Base-by-base conservation (phyloP, 495 filamentous ascomycete genomes). In the Bacidia rubella region DNA sequence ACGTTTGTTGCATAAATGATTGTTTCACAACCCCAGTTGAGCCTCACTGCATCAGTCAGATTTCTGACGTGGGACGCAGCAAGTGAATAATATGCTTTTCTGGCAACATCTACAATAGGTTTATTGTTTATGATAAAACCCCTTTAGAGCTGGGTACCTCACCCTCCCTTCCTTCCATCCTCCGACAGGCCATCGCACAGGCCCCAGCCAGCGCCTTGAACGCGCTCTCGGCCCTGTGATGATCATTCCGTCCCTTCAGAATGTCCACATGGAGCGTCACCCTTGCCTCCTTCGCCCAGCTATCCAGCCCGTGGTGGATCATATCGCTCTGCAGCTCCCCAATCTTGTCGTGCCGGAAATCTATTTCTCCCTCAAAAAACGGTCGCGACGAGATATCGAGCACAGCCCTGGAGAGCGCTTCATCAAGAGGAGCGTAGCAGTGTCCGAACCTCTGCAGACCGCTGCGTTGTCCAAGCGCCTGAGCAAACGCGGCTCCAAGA, bases 131-230 rank as follows among this genome's bases (percentile, higher is more conserved):
- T 50, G 23, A 50, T 38, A 81, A 64, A 19, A 90, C 89, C 12
- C 90, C 90, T 74, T 96, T 96, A 12, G 90, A 96, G 68, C 89
- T 95, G 25, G 87, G 84, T 26, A 96, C 79, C 77, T 98, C 92
- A 0, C 87, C 87, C 61, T 88, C 87, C 55, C 81, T 79, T 44
- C 86, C 86, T 50, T 79, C 76, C 2, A 92, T 78, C 60, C 80
- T 71, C 51, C 72, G 75, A 48, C 80, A 89, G 38, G 92, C 92
- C 64, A 74, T 74, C 56, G 81, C 71, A 21, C 92, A 73, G 3
- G 92, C 92, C 47, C 92, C 79, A 0, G 92, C 92, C 55, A 96
- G 66, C 49, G 93, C 93, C 77, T 98, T 98, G 65, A 98, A 97
- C 41, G 92, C 92, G 63, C 85, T 90, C 77, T 98, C 92, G 24